Evolutionary conservation across 108 stramenopile genomes (phyloP).

Genomic region (Fragilaria crotonensis): DNA sequence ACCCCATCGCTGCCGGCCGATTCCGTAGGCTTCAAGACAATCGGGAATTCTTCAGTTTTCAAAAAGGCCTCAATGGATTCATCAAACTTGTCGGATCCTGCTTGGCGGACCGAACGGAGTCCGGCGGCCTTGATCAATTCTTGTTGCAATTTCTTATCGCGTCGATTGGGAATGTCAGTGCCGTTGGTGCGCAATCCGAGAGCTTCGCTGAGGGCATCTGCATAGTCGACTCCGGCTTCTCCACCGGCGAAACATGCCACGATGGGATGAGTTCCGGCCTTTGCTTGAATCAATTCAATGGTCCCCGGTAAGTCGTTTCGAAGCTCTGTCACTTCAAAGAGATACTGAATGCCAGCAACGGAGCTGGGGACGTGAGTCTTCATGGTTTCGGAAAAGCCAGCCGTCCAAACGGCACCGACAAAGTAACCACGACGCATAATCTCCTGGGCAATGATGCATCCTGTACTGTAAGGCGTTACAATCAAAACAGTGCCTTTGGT

Average conservation of each 20-base stretch:
- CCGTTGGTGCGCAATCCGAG: conserved; percentile 65
- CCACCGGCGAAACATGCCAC: conserved; percentile 69
- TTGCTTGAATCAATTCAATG: conserved; percentile 16
- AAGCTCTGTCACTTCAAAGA: conserved; percentile 50
- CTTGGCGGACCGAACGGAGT: conserved; percentile 77
- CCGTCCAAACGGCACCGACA: conserved; percentile 63
- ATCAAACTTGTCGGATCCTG: conserved; percentile 51
- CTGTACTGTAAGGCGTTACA: conserved; percentile 85
- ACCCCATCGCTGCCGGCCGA: conserved; percentile 77
- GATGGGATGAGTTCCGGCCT: conserved; percentile 27
- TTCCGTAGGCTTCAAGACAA: conserved; percentile 91
- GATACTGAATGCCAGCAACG: conserved; percentile 51
- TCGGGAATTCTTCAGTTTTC: conserved; percentile 47
- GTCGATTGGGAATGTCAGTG: conserved; percentile 56
- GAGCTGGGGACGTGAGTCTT: conserved; percentile 57
- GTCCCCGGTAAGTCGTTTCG: conserved; percentile 36
- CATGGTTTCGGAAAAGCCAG: conserved; percentile 57
- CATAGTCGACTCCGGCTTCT: conserved; percentile 78
- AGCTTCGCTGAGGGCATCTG: conserved; percentile 55
- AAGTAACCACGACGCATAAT: conserved; percentile 66
- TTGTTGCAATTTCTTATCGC: conserved; percentile 84
- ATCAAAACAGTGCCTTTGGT: conserved; percentile 49
- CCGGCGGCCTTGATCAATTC: conserved; percentile 65
- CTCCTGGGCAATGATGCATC: conserved; percentile 76
- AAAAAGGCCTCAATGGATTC: conserved; percentile 67